A percentile compares a stretch with the other conserved stretches of the same genome.
Evolutionary conservation across 2,329 filamentous ascomycete species (phyloP).

Genomic region (Aspergillus phoenicis): DNA sequence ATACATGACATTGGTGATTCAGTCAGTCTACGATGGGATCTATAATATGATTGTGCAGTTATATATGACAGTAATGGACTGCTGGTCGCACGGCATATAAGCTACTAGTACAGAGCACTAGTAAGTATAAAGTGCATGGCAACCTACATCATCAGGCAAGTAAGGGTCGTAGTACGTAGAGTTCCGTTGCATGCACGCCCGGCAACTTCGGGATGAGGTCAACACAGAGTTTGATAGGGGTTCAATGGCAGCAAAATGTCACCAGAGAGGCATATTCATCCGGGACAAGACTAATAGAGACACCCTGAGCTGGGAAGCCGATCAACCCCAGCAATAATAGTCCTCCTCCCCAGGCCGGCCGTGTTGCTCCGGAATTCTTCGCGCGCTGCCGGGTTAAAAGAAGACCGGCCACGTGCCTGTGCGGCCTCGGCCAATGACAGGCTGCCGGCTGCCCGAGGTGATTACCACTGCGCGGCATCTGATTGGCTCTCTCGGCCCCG

Average conservation of each 20-base stretch:
- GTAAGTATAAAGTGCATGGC: neutral
- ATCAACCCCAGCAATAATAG: neutral
- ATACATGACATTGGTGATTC: slow-evolving; percentile 31
- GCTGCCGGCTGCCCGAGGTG: slow-evolving; percentile 36
- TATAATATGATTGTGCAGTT: slow-evolving; percentile 12
- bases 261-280: neutral
- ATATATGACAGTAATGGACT: neutral
- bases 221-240: neutral
- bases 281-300: neutral
- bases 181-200: neutral
- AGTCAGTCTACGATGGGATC: slow-evolving; percentile 23
- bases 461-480: slow-evolving; percentile 37
- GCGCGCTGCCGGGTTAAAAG: slow-evolving; percentile 30
- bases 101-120: neutral
- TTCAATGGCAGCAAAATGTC: neutral
- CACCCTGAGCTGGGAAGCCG: neutral
- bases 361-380: slow-evolving; percentile 27
- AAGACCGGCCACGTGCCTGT: slow-evolving; percentile 34
- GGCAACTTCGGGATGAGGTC: neutral
- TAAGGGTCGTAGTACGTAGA: neutral
- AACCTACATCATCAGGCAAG: neutral
- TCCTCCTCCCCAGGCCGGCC: slow-evolving; percentile 8
- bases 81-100: neutral
- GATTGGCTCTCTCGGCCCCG: slow-evolving; percentile 39
- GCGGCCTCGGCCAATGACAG: slow-evolving; percentile 32